Base-by-base conservation (phyloP, 148 eudicot species). In the Pouteria glomerata region DNA sequence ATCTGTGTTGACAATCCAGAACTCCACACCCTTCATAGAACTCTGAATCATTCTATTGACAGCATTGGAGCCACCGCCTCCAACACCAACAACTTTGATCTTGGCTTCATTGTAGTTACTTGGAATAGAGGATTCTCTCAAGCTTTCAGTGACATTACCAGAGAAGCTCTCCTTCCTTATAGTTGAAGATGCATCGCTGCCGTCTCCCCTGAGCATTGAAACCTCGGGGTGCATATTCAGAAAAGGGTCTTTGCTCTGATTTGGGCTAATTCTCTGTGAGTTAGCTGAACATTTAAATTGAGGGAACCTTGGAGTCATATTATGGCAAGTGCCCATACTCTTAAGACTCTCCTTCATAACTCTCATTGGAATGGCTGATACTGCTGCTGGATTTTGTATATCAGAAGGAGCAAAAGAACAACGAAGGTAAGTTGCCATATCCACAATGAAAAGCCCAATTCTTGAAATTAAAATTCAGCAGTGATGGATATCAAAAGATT, bases 21-120 rank as follows among this genome's bases (percentile, higher is more conserved):
- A 91, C 74, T 91, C 97, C 13, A 91, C 93, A 78, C 97, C 97
- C 70, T 85, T 88, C 89, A 91, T 82, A 4, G 88, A 52, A 56
- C 93, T 91, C 83, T 91, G 93, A 7, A 91, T 91, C 97, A 91
- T 88, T 1, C 97, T 83, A 78, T 91, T 91, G 30, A 91, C 93
- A 15, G 93, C 97, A 85, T 91, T 88, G 10, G 97, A 91, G 45
- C 97, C 97, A 45, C 97, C 97, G 52, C 97, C 97, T 52, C 97
- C 97, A 66, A 91, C 91, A 37, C 97, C 97, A 75, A 91, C 80
- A 42, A 91, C 97, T 81, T 91, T 91, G 69, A 91, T 88, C 66
- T 82, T 91, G 19, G 97, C 97, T 80, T 77, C 93, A 73, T 85
- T 88, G 56, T 53, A 85, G 74, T 78, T 80, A 70, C 67, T 82